Evolutionary conservation across 495 filamentous ascomycete species (phyloP).

Genomic region (Acidiella bohemica): DNA sequence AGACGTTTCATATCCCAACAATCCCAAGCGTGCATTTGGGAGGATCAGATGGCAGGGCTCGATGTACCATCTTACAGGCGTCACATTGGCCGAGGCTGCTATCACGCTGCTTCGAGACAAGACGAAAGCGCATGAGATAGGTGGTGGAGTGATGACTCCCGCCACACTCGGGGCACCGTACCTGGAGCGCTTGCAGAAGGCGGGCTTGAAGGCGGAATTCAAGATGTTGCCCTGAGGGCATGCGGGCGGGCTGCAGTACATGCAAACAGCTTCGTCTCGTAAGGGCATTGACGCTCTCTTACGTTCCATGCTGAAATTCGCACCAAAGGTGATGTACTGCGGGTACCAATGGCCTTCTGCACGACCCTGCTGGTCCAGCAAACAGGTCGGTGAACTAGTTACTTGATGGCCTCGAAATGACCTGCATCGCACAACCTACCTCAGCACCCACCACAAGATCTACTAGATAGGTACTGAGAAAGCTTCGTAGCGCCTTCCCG

Average conservation of each 20-base stretch:
- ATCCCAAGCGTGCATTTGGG: conserved; percentile 40
- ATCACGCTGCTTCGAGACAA: conserved; percentile 54
- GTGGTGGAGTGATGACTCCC: conserved; percentile 66
- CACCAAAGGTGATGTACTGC: too few relatives aligned
- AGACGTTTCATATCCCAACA: conserved; percentile 22
- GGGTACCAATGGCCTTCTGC: too few relatives aligned
- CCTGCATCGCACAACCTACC: background rate
- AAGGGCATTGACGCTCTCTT: background rate
- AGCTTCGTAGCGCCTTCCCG: background rate
- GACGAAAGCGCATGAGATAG: conserved; percentile 40
- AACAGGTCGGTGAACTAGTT: too few relatives aligned
- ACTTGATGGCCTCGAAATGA: too few relatives aligned
- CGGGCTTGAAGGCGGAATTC: conserved; percentile 48
- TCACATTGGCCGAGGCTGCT: conserved; percentile 56
- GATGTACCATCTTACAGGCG: conserved; percentile 56
- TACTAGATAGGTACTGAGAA: background rate
- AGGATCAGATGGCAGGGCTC: conserved; percentile 46
- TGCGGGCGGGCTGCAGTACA: background rate
- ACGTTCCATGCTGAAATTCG: too few relatives aligned
- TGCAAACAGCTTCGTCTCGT: background rate
- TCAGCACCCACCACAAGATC: background rate
- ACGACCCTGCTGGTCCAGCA: too few relatives aligned
- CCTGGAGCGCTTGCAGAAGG: conserved; percentile 53
- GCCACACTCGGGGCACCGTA: conserved; percentile 67
- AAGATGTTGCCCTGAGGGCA: conserved; percentile 11